Percentiles rank a stretch among this genome's conserved stretches.
Evolutionary conservation across 148 eudicot species (phyloP).

Genomic region (Rhododendron mucronatum): DNA sequence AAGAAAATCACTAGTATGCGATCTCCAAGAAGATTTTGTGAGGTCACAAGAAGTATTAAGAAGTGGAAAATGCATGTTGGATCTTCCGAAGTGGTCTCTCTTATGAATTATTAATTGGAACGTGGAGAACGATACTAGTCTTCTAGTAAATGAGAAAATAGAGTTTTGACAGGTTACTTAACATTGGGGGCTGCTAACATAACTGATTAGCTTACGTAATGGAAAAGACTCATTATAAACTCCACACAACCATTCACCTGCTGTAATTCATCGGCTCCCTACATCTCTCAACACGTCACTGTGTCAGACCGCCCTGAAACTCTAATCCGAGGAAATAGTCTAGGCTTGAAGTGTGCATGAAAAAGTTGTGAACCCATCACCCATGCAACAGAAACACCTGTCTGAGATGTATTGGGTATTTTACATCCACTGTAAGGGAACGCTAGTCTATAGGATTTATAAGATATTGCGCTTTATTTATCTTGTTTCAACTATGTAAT

Average conservation of each 20-base stretch:
- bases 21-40: too few relatives aligned
- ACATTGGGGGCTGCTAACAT: background rate
- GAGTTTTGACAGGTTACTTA: background rate
- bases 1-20: too few relatives aligned
- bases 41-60: too few relatives aligned
- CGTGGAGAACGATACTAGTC: background rate
- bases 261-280: background rate
- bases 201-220: background rate
- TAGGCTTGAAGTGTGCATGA: background rate
- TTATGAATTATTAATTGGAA: background rate
- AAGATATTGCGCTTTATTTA: background rate
- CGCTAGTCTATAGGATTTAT: background rate
- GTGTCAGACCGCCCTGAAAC: background rate
- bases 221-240: background rate
- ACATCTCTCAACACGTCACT: background rate
- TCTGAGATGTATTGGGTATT: background rate
- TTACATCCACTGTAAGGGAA: background rate
- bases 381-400: background rate
- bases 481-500: background rate
- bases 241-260: background rate
- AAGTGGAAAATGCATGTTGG: background rate
- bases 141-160: background rate
- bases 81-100: background rate
- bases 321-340: background rate
- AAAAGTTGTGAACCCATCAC: background rate